A percentile compares a stretch with the other conserved stretches of the same genome.
Evolutionary conservation across 1,284 basidiomycete species (phyloP).

Genomic region (Microbotryum lychnidis-dioicae): DNA sequence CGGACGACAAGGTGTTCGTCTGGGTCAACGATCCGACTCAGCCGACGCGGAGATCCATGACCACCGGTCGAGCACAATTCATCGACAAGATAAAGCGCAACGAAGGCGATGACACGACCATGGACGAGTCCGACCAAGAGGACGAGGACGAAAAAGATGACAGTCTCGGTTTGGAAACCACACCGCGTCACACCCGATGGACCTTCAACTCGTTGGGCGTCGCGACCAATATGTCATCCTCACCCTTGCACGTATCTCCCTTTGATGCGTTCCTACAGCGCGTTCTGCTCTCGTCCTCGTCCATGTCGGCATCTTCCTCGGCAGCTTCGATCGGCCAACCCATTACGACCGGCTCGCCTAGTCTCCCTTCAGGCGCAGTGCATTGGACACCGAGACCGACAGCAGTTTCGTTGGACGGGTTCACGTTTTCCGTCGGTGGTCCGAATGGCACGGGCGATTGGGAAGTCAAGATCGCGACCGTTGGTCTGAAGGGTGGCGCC

Average conservation of each 20-base stretch:
- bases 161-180: background rate
- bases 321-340: conserved; percentile 4
- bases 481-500: conserved; percentile 25
- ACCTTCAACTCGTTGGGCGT: conserved; percentile 15
- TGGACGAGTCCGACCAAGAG: conserved; percentile 2
- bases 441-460: conserved; percentile 14
- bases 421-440: conserved; percentile 9
- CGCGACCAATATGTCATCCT: background rate
- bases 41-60: background rate
- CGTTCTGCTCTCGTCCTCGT: conserved; percentile 4
- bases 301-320: conserved; percentile 3
- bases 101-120: background rate
- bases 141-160: conserved; percentile 1
- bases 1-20: conserved; percentile 10
- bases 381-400: conserved; percentile 24
- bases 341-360: background rate
- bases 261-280: conserved; percentile 32
- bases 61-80: too few species aligned
- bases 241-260: conserved; percentile 1
- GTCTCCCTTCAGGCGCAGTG: background rate
- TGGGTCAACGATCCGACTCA: conserved; percentile 26
- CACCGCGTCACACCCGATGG: conserved; percentile 16
- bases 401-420: conserved; percentile 25
- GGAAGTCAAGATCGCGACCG: conserved; percentile 25
- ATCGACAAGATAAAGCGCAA: background rate